Conservation (phyloP, 2,329 filamentous ascomycete genomes). For the Cadophora sp. region DNA sequence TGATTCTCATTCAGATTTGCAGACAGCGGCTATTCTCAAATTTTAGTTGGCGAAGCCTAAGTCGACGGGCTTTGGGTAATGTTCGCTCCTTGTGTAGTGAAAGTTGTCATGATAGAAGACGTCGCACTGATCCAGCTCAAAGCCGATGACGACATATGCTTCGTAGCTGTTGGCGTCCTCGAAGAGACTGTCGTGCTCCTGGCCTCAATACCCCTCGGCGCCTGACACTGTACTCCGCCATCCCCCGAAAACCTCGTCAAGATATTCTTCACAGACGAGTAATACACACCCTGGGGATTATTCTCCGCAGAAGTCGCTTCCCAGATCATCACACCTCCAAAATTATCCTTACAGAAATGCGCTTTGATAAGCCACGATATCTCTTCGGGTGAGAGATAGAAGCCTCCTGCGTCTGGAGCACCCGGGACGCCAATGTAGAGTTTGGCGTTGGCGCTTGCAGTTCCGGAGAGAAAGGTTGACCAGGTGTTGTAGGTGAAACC, state of each 20-base stretch:
- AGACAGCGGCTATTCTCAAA: background rate
- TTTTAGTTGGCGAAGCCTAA: background rate
- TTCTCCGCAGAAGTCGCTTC: conserved; percentile 33
- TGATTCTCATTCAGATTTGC: no score
- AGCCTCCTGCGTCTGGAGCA: conserved; percentile 19
- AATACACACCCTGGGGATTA: conserved; percentile 26
- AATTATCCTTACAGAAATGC: conserved; percentile 30
- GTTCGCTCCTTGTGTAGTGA: background rate
- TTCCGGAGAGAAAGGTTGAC: conserved; percentile 28
- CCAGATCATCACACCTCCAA: conserved; percentile 40
- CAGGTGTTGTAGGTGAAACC: conserved; percentile 35
- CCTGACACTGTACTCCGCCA: background rate
- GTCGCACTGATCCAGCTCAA: background rate
- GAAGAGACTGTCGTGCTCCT: background rate
- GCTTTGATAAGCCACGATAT: conserved; percentile 28
- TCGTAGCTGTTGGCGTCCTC: background rate
- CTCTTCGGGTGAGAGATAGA: conserved; percentile 29
- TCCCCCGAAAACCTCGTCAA: conserved; percentile 8
- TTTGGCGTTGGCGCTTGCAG: conserved; percentile 34
- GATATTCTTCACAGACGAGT: conserved; percentile 20
- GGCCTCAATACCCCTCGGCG: background rate
- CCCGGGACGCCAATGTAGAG: conserved; percentile 38
- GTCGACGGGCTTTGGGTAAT: background rate
- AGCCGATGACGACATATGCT: background rate
- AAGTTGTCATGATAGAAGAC: background rate